Base-by-base conservation (phyloP, 2,329 filamentous ascomycete genomes). In the Seiridium unicorne region DNA sequence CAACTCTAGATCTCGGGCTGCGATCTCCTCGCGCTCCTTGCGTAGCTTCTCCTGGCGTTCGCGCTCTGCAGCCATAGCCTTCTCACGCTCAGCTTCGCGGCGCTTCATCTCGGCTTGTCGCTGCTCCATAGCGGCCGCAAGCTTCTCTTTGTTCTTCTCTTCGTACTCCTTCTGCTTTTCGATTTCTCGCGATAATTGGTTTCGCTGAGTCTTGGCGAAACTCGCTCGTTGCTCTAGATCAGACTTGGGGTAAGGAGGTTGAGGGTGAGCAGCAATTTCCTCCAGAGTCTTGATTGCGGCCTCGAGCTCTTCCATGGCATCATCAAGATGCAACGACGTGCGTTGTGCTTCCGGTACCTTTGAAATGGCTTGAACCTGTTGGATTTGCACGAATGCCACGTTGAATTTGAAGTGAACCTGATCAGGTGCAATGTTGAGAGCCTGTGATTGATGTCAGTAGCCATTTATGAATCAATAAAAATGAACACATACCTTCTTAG, bases 141-240 rank as follows among this genome's bases (percentile, higher is more conserved):
- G 85, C 74, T 95, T 96, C 68, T 90, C 87, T 42, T 93, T 92
- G 72, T 98, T 97, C 79, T 91, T 92, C 68, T 93, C 89, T 74
- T 99, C 95, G 74, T 96, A 98, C 64, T 96, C 91, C 63, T 86
- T 89, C 73, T 99, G 95, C 66, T 86, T 89, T 65, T 92, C 88
- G 53, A 94, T 86, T 4, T 91, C 90, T 68, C 93, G 88, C 69
- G 96, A 92, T 10, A 99, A 85, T 74, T 99, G 94, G 69, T 92
- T 93, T 65, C 91, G 89, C 78, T 97, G 92, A 1, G 96, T 99
- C 73, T 97, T 97, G 65, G 92, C 93, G 95, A 99, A 99, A 81
- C 92, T 96, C 48, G 95, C 94, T 71, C 96, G 92, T 76, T 96
- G 92, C 74, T 98, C 94, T 42, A 99, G 86, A 67, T 97, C 92